Conservation (phyloP, 768 basidiomycete genomes). For the Pulveroboletus ravenelii region DNA sequence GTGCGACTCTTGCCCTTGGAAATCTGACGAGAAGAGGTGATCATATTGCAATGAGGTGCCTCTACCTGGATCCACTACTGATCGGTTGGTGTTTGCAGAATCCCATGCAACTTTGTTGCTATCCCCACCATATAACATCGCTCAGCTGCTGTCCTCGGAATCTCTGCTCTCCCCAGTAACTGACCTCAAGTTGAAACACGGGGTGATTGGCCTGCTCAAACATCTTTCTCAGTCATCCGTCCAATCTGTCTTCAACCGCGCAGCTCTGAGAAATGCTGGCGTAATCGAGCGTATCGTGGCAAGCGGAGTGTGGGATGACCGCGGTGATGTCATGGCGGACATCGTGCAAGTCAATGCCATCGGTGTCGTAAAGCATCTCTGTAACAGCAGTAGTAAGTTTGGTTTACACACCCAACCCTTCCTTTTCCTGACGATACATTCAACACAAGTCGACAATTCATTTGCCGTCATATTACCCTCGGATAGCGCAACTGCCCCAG, state of each 20-base stretch:
- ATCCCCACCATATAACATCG: conserved; percentile 61
- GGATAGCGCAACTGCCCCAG: conserved; percentile 23
- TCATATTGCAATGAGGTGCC: not conserved
- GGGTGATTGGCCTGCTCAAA: conserved; percentile 79
- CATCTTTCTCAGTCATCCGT: conserved; percentile 72
- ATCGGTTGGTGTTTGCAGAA: conserved; percentile 36
- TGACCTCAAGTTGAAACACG: conserved; percentile 86
- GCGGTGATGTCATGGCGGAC: conserved; percentile 74
- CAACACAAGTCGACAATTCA: conserved; percentile 40
- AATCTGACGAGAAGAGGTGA: conserved; percentile 76
- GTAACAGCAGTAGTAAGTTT: conserved; percentile 63
- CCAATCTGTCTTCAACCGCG: conserved; percentile 55
- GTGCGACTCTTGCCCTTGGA: conserved; percentile 77
- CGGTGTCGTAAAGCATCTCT: conserved; percentile 86
- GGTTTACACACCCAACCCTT: not conserved
- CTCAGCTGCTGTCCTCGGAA: conserved; percentile 52
- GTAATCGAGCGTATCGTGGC: conserved; percentile 57
- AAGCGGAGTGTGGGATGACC: conserved; percentile 67
- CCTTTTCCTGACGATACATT: conserved; percentile 29
- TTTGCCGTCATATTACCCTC: conserved; percentile 48
- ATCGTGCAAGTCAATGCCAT: conserved; percentile 85
- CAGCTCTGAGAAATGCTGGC: conserved; percentile 53
- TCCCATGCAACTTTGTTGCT: conserved; percentile 56
- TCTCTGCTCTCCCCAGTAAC: conserved; percentile 49
- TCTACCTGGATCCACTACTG: conserved; percentile 3